Conservation (phyloP, 2,329 filamentous ascomycete species). For the Monosporascus sp. region DNA sequence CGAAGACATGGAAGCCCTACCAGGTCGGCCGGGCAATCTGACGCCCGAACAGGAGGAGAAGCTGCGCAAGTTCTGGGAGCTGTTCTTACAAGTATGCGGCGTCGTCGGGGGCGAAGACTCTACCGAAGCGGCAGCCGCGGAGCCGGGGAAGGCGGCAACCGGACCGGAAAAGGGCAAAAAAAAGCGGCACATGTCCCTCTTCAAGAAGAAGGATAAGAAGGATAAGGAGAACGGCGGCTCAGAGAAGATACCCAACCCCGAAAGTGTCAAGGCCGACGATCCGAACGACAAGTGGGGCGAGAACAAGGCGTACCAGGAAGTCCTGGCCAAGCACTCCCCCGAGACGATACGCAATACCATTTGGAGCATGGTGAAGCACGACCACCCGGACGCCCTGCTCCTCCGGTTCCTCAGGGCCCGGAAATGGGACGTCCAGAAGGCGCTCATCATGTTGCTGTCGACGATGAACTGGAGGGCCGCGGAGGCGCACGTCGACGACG, state of each 20-base stretch:
- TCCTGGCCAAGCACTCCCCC: slow-evolving; percentile 69
- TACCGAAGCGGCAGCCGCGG: slow-evolving; percentile 24
- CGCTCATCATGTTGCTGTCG: slow-evolving; percentile 87
- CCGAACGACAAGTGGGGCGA: slow-evolving; percentile 90
- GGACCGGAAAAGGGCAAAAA: slow-evolving; percentile 63
- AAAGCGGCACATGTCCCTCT: slow-evolving; percentile 61
- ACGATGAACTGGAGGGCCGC: slow-evolving; percentile 86
- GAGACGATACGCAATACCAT: slow-evolving; percentile 76
- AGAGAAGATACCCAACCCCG: slow-evolving; percentile 32
- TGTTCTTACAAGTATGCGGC: slow-evolving; percentile 71
- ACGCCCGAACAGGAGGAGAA: slow-evolving; percentile 87
- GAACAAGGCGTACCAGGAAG: slow-evolving; percentile 78
- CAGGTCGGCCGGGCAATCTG: slow-evolving; percentile 78
- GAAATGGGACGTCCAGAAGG: slow-evolving; percentile 93
- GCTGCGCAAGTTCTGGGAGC: slow-evolving; percentile 79
- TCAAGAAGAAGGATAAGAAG: slow-evolving; percentile 58
- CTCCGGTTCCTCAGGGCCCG: slow-evolving; percentile 81
- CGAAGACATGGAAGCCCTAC: slow-evolving; percentile 33
- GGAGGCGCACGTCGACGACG: slow-evolving; percentile 83
- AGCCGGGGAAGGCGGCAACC: slow-evolving; percentile 15
- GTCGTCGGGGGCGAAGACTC: slow-evolving; percentile 39
- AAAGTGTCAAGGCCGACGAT: slow-evolving; percentile 40
- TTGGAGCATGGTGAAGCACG: slow-evolving; percentile 93
- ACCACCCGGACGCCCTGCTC: slow-evolving; percentile 82
- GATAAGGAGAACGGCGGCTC: slow-evolving; percentile 41